These are phyloP conservation scores for Epipyxis sp. DNA, from an alignment of 108 stramenopile genomes.

Conservation along the genomic window DNA sequence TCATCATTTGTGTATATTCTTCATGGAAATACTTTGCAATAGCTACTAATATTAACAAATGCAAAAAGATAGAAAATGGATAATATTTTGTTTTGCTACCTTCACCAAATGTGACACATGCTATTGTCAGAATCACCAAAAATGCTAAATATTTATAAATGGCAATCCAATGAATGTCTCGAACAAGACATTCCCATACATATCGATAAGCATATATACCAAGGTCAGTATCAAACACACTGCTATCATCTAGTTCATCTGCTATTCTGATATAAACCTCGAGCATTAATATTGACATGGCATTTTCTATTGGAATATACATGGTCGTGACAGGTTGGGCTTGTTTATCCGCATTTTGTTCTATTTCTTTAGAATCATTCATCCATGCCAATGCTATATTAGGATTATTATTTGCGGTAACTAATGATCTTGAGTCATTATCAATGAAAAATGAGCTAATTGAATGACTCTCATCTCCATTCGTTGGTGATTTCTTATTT, in stretches of 20 bases:
- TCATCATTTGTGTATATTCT: not conserved
- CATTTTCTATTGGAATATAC: not conserved
- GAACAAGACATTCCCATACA: not conserved
- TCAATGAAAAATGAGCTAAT: not conserved
- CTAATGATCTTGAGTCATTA: not conserved
- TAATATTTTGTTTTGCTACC: too few species aligned
- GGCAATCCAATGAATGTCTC: not conserved
- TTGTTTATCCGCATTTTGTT: too few species aligned
- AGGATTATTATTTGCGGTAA: not conserved
- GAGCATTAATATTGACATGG: not conserved
- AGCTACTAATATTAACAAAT: not conserved
- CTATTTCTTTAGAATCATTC: not conserved
- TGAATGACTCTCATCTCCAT: too few species aligned
- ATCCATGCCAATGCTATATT: not conserved
- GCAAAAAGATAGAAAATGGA: too few species aligned
- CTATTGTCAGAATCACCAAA: not conserved
- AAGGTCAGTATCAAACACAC: constrained; percentile 14
- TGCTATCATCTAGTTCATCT: constrained; percentile 3
- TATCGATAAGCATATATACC: not conserved
- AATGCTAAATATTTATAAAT: not conserved
- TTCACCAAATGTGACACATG: too few species aligned
- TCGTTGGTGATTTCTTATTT: not conserved
- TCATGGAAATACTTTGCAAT: not conserved
- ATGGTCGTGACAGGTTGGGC: not conserved
- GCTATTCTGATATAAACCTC: not conserved